phyloP scores from a whole-genome alignment of 768 basidiomycete genomes.

The Tricholoma saponaceum region DNA sequence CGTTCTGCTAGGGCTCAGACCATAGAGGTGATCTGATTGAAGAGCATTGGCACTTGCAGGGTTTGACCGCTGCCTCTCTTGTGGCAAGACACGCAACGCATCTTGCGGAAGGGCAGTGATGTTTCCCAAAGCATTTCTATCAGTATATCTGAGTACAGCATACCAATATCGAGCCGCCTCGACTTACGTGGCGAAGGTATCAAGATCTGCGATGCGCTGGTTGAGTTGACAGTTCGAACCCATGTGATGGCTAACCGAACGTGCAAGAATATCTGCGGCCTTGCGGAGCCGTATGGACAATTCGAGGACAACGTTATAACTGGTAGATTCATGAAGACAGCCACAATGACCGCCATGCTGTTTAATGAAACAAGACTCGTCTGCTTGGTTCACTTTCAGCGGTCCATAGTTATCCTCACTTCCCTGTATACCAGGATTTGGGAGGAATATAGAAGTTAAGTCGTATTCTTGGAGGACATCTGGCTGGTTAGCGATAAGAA shows the following conservation, averaged over 20 bases:
- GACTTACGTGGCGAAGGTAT: conserved; percentile 49
- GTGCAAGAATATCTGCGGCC: conserved; percentile 50
- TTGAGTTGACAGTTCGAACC: conserved; percentile 33
- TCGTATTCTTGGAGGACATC: conserved; percentile 35
- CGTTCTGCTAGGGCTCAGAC: conserved; percentile 8
- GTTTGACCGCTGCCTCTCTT: conserved; percentile 11
- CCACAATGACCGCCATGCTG: conserved; percentile 42
- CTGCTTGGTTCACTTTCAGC: conserved; percentile 10
- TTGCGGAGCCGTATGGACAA: conserved; percentile 61
- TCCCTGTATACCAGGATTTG: conserved; percentile 26
- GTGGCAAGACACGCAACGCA: conserved; percentile 5
- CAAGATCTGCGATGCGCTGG: conserved; percentile 48
- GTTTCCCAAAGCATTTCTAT: conserved; percentile 40
- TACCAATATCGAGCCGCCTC: background rate
- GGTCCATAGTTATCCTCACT: conserved; percentile 18
- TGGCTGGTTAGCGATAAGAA: conserved; percentile 21
- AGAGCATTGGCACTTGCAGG: conserved; percentile 3
- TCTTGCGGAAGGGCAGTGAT: conserved; percentile 26
- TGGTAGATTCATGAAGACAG: conserved; percentile 50
- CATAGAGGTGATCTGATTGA: conserved; percentile 10
- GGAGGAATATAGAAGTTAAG: conserved; percentile 36
- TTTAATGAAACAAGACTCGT: conserved; percentile 26
- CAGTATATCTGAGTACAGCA: conserved; percentile 6
- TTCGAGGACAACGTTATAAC: conserved; percentile 58
- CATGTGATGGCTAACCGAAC: conserved; percentile 37